Base-by-base conservation (phyloP, 2,329 filamentous ascomycete genomes). In the Malbranchea cinnamomea region DNA sequence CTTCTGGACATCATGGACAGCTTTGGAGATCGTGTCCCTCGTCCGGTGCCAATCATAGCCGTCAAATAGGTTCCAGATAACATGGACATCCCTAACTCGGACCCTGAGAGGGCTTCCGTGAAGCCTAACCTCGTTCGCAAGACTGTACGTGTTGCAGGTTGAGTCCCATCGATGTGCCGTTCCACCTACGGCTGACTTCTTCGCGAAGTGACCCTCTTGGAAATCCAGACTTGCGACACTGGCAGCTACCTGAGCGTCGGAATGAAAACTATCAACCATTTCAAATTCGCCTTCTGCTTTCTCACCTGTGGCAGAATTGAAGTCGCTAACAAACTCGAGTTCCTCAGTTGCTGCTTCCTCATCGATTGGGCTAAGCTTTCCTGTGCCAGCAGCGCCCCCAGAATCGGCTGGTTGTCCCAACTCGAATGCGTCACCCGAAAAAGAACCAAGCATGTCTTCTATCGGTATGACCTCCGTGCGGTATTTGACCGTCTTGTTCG, bases 31-130 rank as follows among this genome's bases (percentile, higher is more conserved):
- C 3, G 78, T 72, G 38, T 89, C 78, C 24, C 87, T 71, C 1
- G 91, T 98, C 24, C 72, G 69, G 42, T 76, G 71, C 91, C 91
- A 98, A 54, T 98, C 91, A 49, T 93, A 98, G 1, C 89, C 89
- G 59, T 98, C 89, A 52, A 89, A 94, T 1, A 98, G 62, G 47
- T 98, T 92, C 89, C 89, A 98, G 36, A 95, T 94, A 30, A 94
- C 62, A 49, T 95, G 83, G 4, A 93, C 76, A 47, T 94, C 83
- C 15, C 81, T 75, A 10, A 95, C 68, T 4, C 74, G 73, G 2
- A 94, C 64, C 39, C 74, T 75, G 9, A 98, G 57, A 4, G 87
- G 82, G 37, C 77, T 81, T 31, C 64, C 65, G 22, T 65, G 63
- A 6, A 75, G 60, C 37, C 76, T 72, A 6, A 59, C 52, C 28